These are phyloP conservation scores for Trichoderma sp. DNA, from an alignment of 2,329 filamentous ascomycete species.

Conservation along the genomic window DNA sequence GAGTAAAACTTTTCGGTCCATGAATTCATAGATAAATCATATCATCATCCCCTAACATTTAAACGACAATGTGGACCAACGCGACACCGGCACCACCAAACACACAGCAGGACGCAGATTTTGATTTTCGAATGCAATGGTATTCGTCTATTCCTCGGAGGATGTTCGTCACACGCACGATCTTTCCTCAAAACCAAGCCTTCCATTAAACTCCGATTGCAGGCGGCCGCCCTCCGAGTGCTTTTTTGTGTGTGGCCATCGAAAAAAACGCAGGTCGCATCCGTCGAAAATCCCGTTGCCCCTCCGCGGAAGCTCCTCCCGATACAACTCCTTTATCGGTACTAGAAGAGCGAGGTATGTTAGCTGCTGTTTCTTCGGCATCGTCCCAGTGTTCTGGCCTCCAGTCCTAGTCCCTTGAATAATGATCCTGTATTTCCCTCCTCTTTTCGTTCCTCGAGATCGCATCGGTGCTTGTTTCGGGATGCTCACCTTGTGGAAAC, in stretches of 20 bases:
- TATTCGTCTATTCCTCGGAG: slow-evolving; percentile 49
- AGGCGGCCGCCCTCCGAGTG: slow-evolving; percentile 49
- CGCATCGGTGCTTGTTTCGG: neutral
- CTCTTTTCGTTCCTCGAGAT: neutral
- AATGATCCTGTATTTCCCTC: neutral
- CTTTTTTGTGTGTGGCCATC: slow-evolving; percentile 42
- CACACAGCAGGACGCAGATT: neutral
- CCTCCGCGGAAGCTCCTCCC: slow-evolving; percentile 29
- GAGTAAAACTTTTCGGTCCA: neutral
- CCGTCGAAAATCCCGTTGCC: slow-evolving; percentile 32
- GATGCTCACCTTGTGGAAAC: slow-evolving; percentile 67
- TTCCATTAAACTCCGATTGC: slow-evolving; percentile 51
- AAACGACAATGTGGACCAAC: neutral
- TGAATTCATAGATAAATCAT: slow-evolving; percentile 16
- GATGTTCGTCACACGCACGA: slow-evolving; percentile 48
- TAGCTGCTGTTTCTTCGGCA: slow-evolving; percentile 25
- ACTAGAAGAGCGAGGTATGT: slow-evolving; percentile 36
- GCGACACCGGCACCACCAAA: neutral
- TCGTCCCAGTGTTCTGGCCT: neutral
- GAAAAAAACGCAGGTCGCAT: slow-evolving; percentile 31
- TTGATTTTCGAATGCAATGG: slow-evolving; percentile 44
- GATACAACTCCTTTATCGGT: slow-evolving; percentile 42
- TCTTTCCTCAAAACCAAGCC: slow-evolving; percentile 49
- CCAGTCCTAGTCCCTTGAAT: too few relatives aligned
- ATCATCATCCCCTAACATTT: neutral